phyloP scores from a whole-genome alignment of 2,329 filamentous ascomycete genomes.

The Dothidotthia symphoricarpi region DNA sequence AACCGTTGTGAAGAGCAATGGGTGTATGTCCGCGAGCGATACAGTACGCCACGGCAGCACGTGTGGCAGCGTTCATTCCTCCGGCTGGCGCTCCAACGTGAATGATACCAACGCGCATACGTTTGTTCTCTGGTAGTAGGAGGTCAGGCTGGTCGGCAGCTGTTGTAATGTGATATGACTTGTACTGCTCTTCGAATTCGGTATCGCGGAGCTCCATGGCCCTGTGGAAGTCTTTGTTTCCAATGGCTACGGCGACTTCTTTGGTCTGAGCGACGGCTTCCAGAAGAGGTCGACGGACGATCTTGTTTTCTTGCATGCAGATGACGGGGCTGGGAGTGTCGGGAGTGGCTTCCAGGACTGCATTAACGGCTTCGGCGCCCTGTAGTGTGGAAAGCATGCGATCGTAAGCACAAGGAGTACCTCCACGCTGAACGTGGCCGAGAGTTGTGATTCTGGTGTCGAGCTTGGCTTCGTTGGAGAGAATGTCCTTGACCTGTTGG shows the following conservation, averaged over 20 bases:
- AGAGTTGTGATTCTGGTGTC: constrained; percentile 94
- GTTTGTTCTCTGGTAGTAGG: constrained; percentile 69
- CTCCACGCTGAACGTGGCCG: constrained; percentile 95
- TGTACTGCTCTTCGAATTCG: constrained; percentile 91
- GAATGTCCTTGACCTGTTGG: constrained; percentile 77
- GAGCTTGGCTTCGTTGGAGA: constrained; percentile 76
- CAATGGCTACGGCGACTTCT: constrained; percentile 76
- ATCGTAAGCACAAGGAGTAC: constrained; percentile 89
- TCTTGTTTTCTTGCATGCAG: constrained; percentile 97
- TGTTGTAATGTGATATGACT: constrained; percentile 87
- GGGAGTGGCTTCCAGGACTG: constrained; percentile 56
- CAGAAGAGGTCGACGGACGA: constrained; percentile 83
- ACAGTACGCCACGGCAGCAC: constrained; percentile 91
- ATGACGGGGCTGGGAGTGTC: constrained; percentile 92
- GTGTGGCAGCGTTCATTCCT: constrained; percentile 96
- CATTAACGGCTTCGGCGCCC: constrained; percentile 45
- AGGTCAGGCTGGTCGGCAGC: constrained; percentile 71
- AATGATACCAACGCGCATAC: constrained; percentile 91
- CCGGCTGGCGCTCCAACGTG: constrained; percentile 95
- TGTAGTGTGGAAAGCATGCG: constrained; percentile 90
- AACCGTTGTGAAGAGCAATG: constrained; percentile 92
- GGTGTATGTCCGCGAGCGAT: constrained; percentile 88
- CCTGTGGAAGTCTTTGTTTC: constrained; percentile 77
- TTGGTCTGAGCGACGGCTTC: constrained; percentile 86
- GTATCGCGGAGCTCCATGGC: constrained; percentile 88